phyloP scores from a whole-genome alignment of 306 rosid genomes.

The Prunus davidiana region DNA sequence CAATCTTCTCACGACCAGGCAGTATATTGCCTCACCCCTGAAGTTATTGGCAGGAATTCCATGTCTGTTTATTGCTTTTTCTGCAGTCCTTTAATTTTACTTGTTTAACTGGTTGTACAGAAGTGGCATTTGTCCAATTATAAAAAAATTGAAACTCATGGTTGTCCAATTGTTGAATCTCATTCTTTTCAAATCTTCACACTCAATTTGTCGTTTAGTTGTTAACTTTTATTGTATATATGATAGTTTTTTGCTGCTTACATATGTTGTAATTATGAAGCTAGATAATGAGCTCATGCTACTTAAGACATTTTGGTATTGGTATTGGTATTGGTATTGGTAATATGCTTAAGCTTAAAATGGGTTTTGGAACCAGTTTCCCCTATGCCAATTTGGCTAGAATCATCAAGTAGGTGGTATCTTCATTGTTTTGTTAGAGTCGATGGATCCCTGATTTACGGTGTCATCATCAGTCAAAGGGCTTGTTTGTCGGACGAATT shows the following conservation, averaged over 20 bases:
- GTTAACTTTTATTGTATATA: background rate
- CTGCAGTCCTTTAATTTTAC: background rate
- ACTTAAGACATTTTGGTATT: background rate
- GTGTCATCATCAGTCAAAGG: background rate
- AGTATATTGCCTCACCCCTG: background rate
- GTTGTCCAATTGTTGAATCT: background rate
- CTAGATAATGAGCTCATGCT: background rate
- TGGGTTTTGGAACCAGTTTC: background rate
- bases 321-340: background rate
- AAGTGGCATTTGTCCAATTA: background rate
- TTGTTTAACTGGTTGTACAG: background rate
- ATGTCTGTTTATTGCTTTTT: background rate
- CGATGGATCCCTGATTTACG: background rate
- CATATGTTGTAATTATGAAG: background rate
- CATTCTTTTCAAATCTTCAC: background rate
- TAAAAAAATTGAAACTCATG: no score
- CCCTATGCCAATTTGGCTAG: background rate
- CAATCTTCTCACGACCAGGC: background rate
- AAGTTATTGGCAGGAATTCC: background rate
- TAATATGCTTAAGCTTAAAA: background rate
- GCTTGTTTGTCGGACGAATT: background rate
- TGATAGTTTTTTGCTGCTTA: background rate
- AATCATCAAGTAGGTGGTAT: background rate
- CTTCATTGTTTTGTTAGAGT: background rate
- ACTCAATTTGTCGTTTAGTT: background rate